A percentile compares a stretch with the other conserved stretches of the same genome.
Conservation (phyloP, 495 filamentous ascomycete genomes). For the Friedmanniomyces simplex region DNA sequence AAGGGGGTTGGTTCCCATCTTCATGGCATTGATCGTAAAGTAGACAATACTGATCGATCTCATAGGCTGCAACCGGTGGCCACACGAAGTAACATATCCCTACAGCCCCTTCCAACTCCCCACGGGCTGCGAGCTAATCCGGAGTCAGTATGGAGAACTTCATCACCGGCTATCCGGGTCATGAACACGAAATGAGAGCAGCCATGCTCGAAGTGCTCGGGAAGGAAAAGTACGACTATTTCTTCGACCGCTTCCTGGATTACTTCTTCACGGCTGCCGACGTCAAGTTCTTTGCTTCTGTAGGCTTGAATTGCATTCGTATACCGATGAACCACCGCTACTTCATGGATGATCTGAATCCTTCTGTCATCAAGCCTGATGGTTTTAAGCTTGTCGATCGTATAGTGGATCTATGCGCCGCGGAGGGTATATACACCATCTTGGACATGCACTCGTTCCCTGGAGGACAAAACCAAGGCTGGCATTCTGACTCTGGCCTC, state of each 20-base stretch:
- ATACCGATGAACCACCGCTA: constrained; percentile 57
- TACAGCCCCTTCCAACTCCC: not conserved
- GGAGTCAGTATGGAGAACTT: constrained; percentile 43
- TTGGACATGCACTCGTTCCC: constrained; percentile 52
- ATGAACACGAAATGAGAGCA: constrained; percentile 46
- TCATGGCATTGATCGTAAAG: no score
- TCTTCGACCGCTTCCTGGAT: constrained; percentile 43
- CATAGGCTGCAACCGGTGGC: constrained; percentile 36
- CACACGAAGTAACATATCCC: constrained; percentile 28
- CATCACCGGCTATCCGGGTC: constrained; percentile 55
- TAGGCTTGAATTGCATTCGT: constrained; percentile 52
- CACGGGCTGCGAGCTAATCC: constrained; percentile 5
- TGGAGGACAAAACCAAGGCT: constrained; percentile 55
- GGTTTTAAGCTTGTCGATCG: constrained; percentile 53
- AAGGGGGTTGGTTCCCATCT: constrained; percentile 26
- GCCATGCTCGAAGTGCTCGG: constrained; percentile 48
- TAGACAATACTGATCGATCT: no score
- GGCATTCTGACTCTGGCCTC: constrained; percentile 50
- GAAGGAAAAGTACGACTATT: constrained; percentile 37
- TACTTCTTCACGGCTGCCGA: constrained; percentile 55
- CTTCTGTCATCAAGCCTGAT: constrained; percentile 43
- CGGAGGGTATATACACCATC: constrained; percentile 44
- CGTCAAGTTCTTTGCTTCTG: constrained; percentile 48
- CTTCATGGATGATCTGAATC: constrained; percentile 55
- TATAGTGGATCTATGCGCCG: constrained; percentile 47